Conservation (phyloP, 78 protist genomes). For the Isochrysis galbana region DNA sequence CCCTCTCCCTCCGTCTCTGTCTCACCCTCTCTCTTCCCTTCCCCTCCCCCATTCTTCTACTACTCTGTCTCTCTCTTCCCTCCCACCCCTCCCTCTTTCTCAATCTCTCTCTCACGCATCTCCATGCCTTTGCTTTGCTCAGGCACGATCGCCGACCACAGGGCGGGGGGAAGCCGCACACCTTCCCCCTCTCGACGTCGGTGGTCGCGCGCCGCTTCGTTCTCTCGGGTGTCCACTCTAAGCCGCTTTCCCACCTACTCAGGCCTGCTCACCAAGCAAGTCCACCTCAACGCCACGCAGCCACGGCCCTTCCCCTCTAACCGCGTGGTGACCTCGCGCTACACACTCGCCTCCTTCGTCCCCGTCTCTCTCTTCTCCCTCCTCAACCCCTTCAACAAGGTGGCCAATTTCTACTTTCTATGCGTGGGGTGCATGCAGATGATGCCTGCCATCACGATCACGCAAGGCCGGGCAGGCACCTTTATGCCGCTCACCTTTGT, state of each 20-base stretch:
- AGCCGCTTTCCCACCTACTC: not conserved
- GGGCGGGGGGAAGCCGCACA: not conserved
- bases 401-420: conserved; percentile 1
- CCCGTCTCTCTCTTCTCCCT: not conserved
- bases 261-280: not conserved
- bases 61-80: not conserved
- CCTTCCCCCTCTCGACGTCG: not conserved
- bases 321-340: not conserved
- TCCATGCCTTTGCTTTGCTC: not conserved
- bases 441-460: not conserved
- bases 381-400: not conserved
- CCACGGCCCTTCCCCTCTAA: not conserved
- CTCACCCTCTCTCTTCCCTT: too few relatives aligned
- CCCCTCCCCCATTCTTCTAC: too few relatives aligned
- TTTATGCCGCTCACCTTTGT: not conserved
- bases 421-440: not conserved
- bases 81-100: not conserved
- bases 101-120: not conserved
- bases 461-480: not conserved
- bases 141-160: not conserved
- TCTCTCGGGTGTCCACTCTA: not conserved
- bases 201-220: not conserved
- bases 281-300: not conserved
- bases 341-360: not conserved
- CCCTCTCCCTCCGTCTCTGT: too few relatives aligned